These are phyloP conservation scores for Phytophthora megakarya DNA, from an alignment of 352 stramenopile species.

Conservation along the genomic window DNA sequence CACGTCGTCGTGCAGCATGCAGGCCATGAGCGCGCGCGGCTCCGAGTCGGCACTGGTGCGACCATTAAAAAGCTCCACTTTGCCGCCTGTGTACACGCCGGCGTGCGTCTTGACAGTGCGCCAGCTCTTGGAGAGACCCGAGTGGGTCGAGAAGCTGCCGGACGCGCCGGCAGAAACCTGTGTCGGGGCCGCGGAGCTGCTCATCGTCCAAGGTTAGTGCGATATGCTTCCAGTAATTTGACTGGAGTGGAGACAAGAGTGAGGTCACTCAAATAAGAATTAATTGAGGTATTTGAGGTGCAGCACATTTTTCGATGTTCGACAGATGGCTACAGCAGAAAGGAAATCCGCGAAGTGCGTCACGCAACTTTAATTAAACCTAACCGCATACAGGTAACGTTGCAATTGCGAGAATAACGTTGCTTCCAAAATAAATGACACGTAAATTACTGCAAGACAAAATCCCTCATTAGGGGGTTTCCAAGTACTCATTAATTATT, in stretches of 20 bases:
- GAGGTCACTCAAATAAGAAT: conserved; percentile 1
- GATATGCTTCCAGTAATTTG: conserved; percentile 35
- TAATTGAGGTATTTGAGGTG: conserved; percentile 7
- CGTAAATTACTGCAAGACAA: too few relatives aligned
- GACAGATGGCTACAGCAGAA: conserved; percentile 13
- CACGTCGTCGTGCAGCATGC: conserved; percentile 86
- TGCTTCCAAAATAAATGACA: too few relatives aligned
- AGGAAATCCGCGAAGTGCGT: too few relatives aligned
- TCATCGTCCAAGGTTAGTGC: conserved; percentile 11
- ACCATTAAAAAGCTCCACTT: conserved; percentile 68
- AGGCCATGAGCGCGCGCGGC: conserved; percentile 54
- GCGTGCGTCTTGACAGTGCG: conserved; percentile 76
- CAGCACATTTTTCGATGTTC: background rate
- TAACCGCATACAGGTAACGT: too few relatives aligned
- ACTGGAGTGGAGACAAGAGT: conserved; percentile 33
- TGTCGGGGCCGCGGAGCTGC: conserved; percentile 9
- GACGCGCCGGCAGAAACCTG: conserved; percentile 8
- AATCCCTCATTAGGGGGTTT: too few relatives aligned
- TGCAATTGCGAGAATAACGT: too few relatives aligned
- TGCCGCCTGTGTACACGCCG: conserved; percentile 85
- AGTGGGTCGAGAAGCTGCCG: conserved; percentile 66
- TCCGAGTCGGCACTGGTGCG: conserved; percentile 19
- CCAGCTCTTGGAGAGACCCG: conserved; percentile 81
- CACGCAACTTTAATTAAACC: too few relatives aligned
- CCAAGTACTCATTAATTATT: too few relatives aligned